Percentiles rank a stretch among this genome's conserved stretches.
phyloP scores from a whole-genome alignment of 345 rosid species.

The Citrus sp. region DNA sequence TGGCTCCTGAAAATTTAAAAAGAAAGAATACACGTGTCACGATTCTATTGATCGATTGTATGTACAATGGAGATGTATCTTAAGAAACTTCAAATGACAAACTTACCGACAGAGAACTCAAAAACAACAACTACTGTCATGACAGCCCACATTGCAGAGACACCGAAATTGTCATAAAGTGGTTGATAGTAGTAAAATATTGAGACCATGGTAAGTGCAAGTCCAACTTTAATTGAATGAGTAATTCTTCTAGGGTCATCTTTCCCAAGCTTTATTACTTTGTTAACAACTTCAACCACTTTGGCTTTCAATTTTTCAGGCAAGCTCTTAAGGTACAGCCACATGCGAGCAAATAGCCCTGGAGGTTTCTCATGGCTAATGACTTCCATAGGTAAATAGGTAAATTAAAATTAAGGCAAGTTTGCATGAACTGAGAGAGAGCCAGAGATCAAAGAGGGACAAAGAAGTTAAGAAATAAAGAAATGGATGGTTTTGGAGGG shows the following conservation, averaged over 20 bases:
- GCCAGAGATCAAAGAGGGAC: background rate
- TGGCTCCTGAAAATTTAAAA: conserved; percentile 28
- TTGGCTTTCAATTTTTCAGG: conserved; percentile 9
- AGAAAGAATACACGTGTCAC: no score
- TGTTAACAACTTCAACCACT: conserved; percentile 16
- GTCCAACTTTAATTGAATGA: conserved; percentile 74
- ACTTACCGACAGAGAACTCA: conserved; percentile 74
- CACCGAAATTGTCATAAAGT: conserved; percentile 58
- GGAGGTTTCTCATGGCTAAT: background rate
- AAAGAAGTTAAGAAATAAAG: background rate
- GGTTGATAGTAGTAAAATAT: conserved; percentile 58
- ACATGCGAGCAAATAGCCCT: background rate
- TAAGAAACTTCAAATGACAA: background rate
- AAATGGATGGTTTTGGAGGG: background rate
- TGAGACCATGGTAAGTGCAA: conserved; percentile 62
- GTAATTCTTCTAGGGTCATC: conserved; percentile 69
- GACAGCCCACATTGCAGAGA: conserved; percentile 78
- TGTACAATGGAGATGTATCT: background rate
- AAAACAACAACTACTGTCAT: conserved; percentile 82
- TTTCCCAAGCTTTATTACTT: conserved; percentile 37
- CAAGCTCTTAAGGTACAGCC: conserved; percentile 16
- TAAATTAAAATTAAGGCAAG: background rate
- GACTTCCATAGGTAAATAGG: conserved; percentile 17
- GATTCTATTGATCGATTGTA: no score
- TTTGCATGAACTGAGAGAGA: background rate